Evolutionary conservation across 371 early-diverging fungal genomes (phyloP).

Genomic region (Fennellomyces sp.): DNA sequence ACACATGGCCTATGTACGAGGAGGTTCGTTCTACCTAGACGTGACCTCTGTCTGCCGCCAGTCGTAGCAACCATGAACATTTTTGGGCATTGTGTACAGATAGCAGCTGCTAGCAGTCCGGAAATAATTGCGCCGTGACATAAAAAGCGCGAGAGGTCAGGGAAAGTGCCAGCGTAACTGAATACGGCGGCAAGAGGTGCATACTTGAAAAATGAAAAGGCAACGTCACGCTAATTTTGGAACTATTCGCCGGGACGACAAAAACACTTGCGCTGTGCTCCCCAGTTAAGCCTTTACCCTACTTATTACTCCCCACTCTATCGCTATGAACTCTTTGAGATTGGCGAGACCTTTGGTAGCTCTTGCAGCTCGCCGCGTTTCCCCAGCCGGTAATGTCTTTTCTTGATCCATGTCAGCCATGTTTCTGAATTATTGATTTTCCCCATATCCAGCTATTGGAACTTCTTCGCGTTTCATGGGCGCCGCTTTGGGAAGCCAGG

Average conservation of each 20-base stretch:
- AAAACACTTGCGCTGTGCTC: background rate
- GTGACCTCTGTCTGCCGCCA: too few relatives aligned
- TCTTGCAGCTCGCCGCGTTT: slow-evolving; percentile 14
- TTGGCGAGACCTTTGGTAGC: slow-evolving; percentile 19
- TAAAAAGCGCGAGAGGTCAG: too few relatives aligned
- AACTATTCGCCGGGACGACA: background rate
- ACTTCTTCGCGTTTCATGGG: slow-evolving; percentile 14
- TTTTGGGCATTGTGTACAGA: too few relatives aligned
- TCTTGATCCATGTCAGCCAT: background rate
- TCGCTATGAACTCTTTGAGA: slow-evolving; percentile 30
- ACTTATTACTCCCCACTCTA: slow-evolving; percentile 30
- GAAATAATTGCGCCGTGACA: too few relatives aligned
- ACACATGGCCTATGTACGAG: too few relatives aligned
- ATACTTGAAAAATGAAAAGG: too few relatives aligned
- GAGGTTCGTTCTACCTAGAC: too few relatives aligned
- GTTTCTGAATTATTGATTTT: background rate
- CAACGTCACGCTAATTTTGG: background rate
- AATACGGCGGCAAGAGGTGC: too few relatives aligned
- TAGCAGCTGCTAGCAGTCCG: too few relatives aligned
- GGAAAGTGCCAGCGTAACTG: too few relatives aligned
- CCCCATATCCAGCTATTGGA: slow-evolving; percentile 1
- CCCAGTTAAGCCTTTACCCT: slow-evolving; percentile 4
- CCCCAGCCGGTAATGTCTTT: slow-evolving; percentile 3
- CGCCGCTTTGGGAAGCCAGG: slow-evolving; percentile 16
- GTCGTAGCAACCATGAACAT: too few relatives aligned